Conservation (phyloP, 768 basidiomycete genomes). For the Candolleomyces aberdarensis region DNA sequence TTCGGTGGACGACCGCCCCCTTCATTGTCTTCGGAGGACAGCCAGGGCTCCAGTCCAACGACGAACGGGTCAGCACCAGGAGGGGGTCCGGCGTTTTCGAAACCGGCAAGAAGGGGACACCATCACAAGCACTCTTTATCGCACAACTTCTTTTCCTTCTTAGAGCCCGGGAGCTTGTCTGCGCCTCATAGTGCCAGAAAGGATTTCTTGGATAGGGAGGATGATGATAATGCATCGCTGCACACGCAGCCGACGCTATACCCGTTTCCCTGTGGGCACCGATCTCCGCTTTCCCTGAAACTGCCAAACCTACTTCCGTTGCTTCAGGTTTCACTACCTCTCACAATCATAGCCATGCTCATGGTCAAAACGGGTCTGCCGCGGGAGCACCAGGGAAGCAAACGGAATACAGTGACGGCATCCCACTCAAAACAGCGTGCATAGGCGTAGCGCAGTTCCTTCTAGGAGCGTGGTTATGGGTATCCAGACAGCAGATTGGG, state of each 20-base stretch:
- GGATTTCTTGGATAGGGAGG: conserved; percentile 3
- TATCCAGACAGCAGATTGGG: conserved; percentile 82
- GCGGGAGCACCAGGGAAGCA: no score
- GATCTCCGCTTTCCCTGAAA: conserved; percentile 42
- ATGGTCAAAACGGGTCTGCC: no score
- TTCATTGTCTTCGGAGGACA: no score
- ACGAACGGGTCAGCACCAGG: no score
- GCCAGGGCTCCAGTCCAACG: no score
- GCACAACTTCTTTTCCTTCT: no score
- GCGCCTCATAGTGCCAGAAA: conserved; percentile 85
- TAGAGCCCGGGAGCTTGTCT: conserved; percentile 96
- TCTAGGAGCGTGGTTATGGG: conserved; percentile 80
- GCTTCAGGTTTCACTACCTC: conserved; percentile 4
- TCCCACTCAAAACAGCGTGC: conserved; percentile 21
- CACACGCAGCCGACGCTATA: conserved; percentile 55
- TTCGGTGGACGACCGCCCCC: conserved; percentile 69
- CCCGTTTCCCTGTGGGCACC: conserved; percentile 69
- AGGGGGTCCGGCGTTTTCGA: no score
- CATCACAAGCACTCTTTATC: no score
- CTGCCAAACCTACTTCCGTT: no score
- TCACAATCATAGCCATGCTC: no score
- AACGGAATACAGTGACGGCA: conserved; percentile 10
- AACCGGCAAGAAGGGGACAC: no score
- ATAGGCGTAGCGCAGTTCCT: conserved; percentile 46
- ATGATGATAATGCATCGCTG: conserved; percentile 27